Conservation (phyloP, 805 yeast species). For the Zygosaccharomyces pseudorouxii region DNA sequence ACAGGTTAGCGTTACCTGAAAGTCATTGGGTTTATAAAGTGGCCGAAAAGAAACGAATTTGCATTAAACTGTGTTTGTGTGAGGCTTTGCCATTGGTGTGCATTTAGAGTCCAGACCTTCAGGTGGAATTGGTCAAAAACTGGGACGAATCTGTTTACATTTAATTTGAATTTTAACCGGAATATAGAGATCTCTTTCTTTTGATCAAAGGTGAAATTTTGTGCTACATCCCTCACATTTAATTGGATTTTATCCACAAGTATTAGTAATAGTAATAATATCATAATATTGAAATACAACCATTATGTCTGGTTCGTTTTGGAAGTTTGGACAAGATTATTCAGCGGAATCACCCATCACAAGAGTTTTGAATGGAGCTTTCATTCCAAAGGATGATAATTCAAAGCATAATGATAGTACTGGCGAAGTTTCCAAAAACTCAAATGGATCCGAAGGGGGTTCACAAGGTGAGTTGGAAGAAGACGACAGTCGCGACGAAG, state of each 20-base stretch:
- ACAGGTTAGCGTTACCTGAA: not conserved
- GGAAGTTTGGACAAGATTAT: conserved; percentile 60
- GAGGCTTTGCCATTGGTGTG: conserved; percentile 1
- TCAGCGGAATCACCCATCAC: conserved; percentile 52
- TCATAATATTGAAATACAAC: not conserved
- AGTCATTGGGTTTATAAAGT: not conserved
- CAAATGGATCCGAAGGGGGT: conserved; percentile 1
- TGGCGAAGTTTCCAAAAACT: conserved; percentile 7
- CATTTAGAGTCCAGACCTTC: conserved; percentile 2
- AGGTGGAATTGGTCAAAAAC: conserved; percentile 6
- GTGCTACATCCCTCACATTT: not conserved
- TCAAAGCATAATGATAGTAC: conserved; percentile 9
- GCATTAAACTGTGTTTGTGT: conserved; percentile 2
- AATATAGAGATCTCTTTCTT: not conserved
- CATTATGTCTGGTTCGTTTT: conserved; percentile 45
- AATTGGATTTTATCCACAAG: not conserved
- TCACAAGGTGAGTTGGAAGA: conserved; percentile 30
- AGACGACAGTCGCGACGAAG: conserved; percentile 26
- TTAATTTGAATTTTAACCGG: not conserved
- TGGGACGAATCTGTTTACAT: conserved; percentile 5
- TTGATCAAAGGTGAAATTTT: not conserved
- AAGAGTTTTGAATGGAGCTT: conserved; percentile 39
- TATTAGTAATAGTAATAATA: not conserved
- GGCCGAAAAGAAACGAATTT: not conserved
- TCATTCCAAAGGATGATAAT: conserved; percentile 24